Conservation (phyloP, 176 grass and related monocot species). For the Bromus sterilis region DNA sequence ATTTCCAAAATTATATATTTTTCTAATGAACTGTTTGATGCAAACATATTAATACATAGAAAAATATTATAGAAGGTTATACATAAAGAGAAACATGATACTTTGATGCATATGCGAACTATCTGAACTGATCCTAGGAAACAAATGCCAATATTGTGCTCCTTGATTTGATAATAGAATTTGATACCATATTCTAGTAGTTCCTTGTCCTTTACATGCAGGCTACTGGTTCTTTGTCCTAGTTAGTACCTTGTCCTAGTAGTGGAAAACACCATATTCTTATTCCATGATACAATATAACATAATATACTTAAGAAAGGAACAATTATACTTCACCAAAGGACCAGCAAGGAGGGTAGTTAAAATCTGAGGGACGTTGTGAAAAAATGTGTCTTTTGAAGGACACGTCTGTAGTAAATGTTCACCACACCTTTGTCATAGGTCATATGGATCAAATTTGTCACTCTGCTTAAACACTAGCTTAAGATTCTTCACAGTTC, state of each 20-base stretch:
- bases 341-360: background rate
- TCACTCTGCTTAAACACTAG: background rate
- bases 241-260: background rate
- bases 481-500: background rate
- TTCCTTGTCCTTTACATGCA: background rate
- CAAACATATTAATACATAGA: conserved; percentile 5
- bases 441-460: background rate
- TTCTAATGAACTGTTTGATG: background rate
- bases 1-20: background rate
- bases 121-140: conserved; percentile 5
- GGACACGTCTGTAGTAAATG: background rate
- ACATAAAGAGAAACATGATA: background rate
- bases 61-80: background rate
- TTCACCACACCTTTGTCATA: background rate
- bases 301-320: background rate
- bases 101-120: background rate
- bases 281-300: background rate
- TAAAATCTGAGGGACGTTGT: background rate
- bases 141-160: background rate
- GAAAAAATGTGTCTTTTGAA: conserved; percentile 1
- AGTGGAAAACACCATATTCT: background rate
- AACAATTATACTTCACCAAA: background rate
- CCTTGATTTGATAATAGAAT: conserved; percentile 17
- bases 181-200: too few species aligned
- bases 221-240: background rate